Base-by-base conservation (phyloP, 192 early-diverging fungal genomes). In the Umbelopsis ramanniana region DNA sequence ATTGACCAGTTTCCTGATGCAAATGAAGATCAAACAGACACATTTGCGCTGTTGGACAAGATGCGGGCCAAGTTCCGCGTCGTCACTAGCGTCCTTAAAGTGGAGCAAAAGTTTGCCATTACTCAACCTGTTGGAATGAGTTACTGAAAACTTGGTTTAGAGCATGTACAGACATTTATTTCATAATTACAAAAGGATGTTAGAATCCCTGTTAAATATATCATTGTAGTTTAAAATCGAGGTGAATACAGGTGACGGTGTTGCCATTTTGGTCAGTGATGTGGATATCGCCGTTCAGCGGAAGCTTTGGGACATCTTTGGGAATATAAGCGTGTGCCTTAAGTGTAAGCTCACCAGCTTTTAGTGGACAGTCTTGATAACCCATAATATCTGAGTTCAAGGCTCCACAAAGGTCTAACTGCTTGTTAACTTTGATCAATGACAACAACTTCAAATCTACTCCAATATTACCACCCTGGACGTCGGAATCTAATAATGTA, bases 61-160 rank as follows among this genome's bases (percentile, higher is more conserved):
- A 85, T 88, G 54, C 81, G 84, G 17, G 85, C 83, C 53, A 88
- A 85, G 70, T 79, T 84, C 55, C 81, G 80, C 17, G 82, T 84
- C 2, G 77, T 87, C 12, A 81, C 74, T 0, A 85, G 85, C 8
- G 71, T 85, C 24, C 63, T 88, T 4, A 69, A 69, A 10, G 72
- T 81, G 14, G 46, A 50, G 17, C 79, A 81, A 45, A 81, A 77
- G 21, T 81, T 74, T 46, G 26, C 46, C 3, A 68, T 43, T 52
- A 66, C 21, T 0, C 68, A 74, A 38, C 24, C 66, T 2, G 50
- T 73, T 21, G 68, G 70, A 14, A 72, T 81, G 60, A 74, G 66
- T 22, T 81, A 77, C 46, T 81, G 67, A 63, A 57, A 29, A 24
- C 6, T 6, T 26, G 15, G 5, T 0, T 29, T 37, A 63, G 17